Evolutionary conservation across 192 early-diverging fungal genomes (phyloP), one percentile per base, ranked within the genome.

Genomic region (Entomortierella lignicola): DNA sequence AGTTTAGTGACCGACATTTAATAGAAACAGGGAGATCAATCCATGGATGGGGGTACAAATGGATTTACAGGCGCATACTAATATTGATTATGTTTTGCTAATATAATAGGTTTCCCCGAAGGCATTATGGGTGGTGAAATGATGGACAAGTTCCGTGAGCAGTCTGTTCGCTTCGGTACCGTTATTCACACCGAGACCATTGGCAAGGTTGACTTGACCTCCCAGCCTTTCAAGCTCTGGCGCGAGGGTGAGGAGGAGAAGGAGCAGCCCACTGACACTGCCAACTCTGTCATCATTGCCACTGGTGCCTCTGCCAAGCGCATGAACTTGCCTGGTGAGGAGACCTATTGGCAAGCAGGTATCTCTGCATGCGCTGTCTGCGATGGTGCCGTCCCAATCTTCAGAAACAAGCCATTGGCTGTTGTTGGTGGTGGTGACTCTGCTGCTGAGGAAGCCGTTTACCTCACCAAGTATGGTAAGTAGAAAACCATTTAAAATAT

Each of bases 301-400:
- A 99, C 98, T n/a, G 98, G 98, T 64, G 97, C 98, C 20, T 97
- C 96, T n/a, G 98, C 98, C 59, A 97, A 95, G 86, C 88, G 98
- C 58, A 87, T 96, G 83, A 21, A 87, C 81, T 93, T 98, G 62
- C 86, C 89, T 37, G 97, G 97, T 61, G 97, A 98, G 75, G 97
- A 97, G 50, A 84, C 63, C 21, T 97, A 94, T 88, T 98, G 98
- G 98, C 96, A 99, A 83, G 92, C 92, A n/a, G 98, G 98, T 69
- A 99, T 99, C 84, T 96, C 94, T 60, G 98, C 98, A 8, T 99
- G 98, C 72, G 98, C 98, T 56, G 98, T 99, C 50, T 99, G 98
- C 85, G 98, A 99, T 81, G 98, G 97, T 70, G 95, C 97, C 51
- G 95, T 94, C 21, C 98, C 98, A 21, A 96, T 98, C 66, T 99